Evolutionary conservation across 345 rosid genomes (phyloP).

Genomic region (Gossypium bickii): DNA sequence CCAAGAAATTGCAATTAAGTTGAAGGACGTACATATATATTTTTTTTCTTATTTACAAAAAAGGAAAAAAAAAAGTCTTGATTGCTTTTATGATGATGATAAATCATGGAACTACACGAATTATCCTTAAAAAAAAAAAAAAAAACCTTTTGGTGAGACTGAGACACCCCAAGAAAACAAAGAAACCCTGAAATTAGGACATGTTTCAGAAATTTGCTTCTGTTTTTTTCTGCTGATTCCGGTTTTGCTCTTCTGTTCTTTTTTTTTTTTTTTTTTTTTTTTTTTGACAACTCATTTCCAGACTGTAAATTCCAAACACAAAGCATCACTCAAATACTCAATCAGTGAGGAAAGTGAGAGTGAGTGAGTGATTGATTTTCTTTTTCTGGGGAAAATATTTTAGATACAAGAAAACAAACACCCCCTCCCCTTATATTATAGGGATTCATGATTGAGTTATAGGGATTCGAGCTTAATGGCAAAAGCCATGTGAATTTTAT

Average conservation of each 20-base stretch:
- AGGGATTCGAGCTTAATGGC: constrained; percentile 22
- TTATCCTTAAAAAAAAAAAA: background rate
- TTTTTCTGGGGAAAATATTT: background rate
- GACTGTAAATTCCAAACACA: constrained; percentile 4
- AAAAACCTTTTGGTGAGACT: background rate
- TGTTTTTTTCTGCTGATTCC: background rate
- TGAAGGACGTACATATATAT: no score
- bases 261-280: constrained; percentile 4
- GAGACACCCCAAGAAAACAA: constrained; percentile 19
- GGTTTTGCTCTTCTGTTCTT: background rate
- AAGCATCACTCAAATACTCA: background rate
- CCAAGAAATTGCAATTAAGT: no score
- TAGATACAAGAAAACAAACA: background rate
- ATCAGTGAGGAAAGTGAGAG: constrained; percentile 6
- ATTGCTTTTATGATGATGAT: background rate
- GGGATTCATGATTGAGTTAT: constrained; percentile 22
- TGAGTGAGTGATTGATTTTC: background rate
- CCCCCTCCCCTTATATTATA: background rate
- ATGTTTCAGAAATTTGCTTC: constrained; percentile 12
- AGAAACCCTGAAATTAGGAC: constrained; percentile 3
- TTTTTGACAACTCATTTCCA: constrained; percentile 28
- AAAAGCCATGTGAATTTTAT: constrained; percentile 30
- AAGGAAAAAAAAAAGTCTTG: no score
- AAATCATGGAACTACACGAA: background rate
- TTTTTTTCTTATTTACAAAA: no score